Evolutionary conservation across 2,329 filamentous ascomycete genomes (phyloP), one percentile per base, ranked within the genome.

Genomic region (Colletotrichum abscissum): DNA sequence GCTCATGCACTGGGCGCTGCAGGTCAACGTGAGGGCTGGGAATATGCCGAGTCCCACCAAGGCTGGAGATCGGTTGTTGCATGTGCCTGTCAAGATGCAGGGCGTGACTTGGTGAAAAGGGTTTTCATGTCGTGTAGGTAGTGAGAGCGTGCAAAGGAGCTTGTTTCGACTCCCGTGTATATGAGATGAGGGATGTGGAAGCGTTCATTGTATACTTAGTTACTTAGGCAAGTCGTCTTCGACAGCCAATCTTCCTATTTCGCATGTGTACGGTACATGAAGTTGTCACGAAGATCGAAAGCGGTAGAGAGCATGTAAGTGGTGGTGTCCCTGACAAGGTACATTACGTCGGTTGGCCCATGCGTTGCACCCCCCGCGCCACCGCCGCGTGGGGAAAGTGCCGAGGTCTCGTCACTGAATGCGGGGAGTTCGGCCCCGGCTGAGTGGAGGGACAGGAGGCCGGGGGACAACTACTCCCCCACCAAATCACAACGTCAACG

Each of bases 1-100:
- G 35, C 76, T 90, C 69, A 76, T 90, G 5, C 86, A 89, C 75
- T 86, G 86, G 69, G 84, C 87, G 0, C 75, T 90, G 62, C 88
- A 90, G 77, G 76, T 89, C 9, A 90, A 90, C 71, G 86, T 90
- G 30, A 80, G 88, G 1, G 88, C 80, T 0, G 88, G 88, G 2
- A 72, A 78, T 5, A 74, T 89, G 19, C 88, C 87, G 0, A 76
- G 67, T 28, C 74, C 76, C 7, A 81, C 77, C 9, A 73, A 75
- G 1, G 73, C 70, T 1, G 81, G 82, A 0, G 75, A 79, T n/a
- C 78, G 81, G 19, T 64, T 84, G 68, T 71, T 86, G 11, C 82
- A 82, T 67, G 19, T 85, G 28, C 84, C 84, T 0, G 54, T 86
- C 0, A 80, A 79, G 69, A 35, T 81, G 3, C 42, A 42, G 26